Conservation (phyloP, 1,284 basidiomycete species). For the Flammula alnicola region DNA sequence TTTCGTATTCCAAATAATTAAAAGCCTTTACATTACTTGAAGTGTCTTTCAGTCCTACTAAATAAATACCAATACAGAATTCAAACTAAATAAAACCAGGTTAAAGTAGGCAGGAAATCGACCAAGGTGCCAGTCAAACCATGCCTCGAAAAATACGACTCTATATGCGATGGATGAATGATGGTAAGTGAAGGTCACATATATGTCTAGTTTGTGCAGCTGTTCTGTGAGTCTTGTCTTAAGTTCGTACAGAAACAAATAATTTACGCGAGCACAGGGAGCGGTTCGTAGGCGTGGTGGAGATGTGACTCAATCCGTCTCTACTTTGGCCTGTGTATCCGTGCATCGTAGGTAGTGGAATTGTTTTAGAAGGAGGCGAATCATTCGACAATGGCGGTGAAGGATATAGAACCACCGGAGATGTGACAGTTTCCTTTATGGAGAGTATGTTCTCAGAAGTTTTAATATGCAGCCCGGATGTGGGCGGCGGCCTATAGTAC, state of each 20-base stretch:
- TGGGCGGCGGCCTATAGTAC: constrained; percentile 25
- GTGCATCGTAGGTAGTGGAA: constrained; percentile 30
- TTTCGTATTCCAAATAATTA: not conserved
- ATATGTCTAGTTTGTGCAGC: constrained; percentile 8
- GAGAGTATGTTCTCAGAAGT: constrained; percentile 29
- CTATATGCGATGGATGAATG: not conserved
- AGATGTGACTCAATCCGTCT: constrained; percentile 11
- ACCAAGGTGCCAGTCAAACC: not conserved
- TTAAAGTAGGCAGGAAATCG: constrained; percentile 1
- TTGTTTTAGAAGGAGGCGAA: constrained; percentile 56
- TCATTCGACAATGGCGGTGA: constrained; percentile 77
- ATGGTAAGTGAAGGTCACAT: constrained; percentile 4
- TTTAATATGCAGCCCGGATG: constrained; percentile 29
- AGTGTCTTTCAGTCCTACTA: constrained; percentile 6
- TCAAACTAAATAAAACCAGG: constrained; percentile 12
- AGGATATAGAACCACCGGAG: constrained; percentile 63
- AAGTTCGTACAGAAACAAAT: not conserved
- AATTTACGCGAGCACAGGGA: constrained; percentile 13
- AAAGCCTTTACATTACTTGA: not conserved
- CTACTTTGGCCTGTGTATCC: constrained; percentile 17
- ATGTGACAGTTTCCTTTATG: constrained; percentile 23
- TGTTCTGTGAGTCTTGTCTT: constrained; percentile 1
- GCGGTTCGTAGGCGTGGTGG: constrained; percentile 10
- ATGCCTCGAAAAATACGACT: not conserved
- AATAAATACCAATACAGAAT: constrained; percentile 25